Base-by-base conservation (phyloP, 164 flowering plant species). In the Liriodendron chinense region DNA sequence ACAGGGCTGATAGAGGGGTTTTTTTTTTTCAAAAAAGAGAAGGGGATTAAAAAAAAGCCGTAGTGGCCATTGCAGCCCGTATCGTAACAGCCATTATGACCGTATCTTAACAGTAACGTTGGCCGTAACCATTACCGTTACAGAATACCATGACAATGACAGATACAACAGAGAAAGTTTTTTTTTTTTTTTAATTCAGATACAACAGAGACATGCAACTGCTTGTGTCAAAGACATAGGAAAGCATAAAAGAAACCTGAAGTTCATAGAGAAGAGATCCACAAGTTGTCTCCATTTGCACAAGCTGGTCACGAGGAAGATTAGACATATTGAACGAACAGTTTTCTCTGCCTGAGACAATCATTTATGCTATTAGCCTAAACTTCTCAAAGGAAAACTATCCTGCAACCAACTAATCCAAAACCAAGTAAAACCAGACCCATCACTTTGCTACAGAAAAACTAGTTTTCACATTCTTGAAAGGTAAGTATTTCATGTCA, bases 211-310 rank as follows among this genome's bases (percentile, higher is more conserved):
- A 2, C 22, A 72, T 1, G 67, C 43, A 34, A 34, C 43, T 34
- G 43, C 59, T 16, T 53, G 13, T 12, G 59, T 53, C 13, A 16
- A 53, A 53, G 59, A 53, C 18, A 3, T 53, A 13, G 18, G 18
- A 53, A 28, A 65, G 21, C 10, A 20, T 53, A 49, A 68, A 14
- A 12, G 63, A 67, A 70, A 92, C 97, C 94, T 92, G 89, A 47
- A 92, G 84, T 77, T 89, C 94, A 49, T 76, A 77, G 16, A 89
- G 78, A 76, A 92, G 87, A 24, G 87, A 71, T 69, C 85, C 91
- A 70, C 94, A 90, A 0, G 90, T 87, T 18, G 92, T 87, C 77
- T 85, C 92, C 76, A 82, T 81, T 63, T 79, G 79, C 49, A 48
- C 62, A 69, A 85, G 81, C 74, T 79, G 86, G 50, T 81, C 80